Evolutionary conservation across 768 basidiomycete species (phyloP).

Genomic region (Rhodosporidiobolus sp.): DNA sequence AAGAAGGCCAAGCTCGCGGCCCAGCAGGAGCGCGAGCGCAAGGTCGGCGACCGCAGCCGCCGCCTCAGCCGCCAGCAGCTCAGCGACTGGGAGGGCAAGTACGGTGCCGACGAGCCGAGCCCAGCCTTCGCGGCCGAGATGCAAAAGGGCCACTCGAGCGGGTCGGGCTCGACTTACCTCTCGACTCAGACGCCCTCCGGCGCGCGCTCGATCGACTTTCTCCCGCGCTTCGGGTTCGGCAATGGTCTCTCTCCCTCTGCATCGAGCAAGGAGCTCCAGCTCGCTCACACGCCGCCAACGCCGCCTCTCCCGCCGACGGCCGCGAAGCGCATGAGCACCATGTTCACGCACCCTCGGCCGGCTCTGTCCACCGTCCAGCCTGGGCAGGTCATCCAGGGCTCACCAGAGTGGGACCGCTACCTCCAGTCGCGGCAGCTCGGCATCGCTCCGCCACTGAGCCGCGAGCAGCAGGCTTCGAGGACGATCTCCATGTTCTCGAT

Average conservation of each 20-base stretch:
- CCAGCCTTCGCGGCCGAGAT: background rate
- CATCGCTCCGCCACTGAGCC: background rate
- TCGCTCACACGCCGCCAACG: background rate
- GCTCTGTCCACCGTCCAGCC: slow-evolving; percentile 1
- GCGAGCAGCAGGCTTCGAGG: background rate
- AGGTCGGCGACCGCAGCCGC: slow-evolving; percentile 67
- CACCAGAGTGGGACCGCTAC: slow-evolving; percentile 22
- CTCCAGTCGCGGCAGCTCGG: slow-evolving; percentile 16
- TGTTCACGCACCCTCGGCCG: background rate
- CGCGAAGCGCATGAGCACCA: background rate
- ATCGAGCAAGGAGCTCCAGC: background rate
- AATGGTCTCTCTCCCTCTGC: background rate
- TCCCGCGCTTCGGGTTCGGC: slow-evolving; percentile 16
- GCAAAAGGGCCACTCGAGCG: slow-evolving; percentile 11
- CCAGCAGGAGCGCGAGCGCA: slow-evolving; percentile 50
- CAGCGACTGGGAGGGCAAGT: slow-evolving; percentile 80
- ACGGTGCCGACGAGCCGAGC: slow-evolving; percentile 46
- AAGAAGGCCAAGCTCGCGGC: slow-evolving; percentile 66
- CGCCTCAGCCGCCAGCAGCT: slow-evolving; percentile 65
- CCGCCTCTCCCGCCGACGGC: background rate
- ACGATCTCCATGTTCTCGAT: slow-evolving; percentile 19
- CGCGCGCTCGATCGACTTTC: slow-evolving; percentile 23
- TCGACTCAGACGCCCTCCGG: background rate
- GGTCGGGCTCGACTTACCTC: slow-evolving; percentile 13
- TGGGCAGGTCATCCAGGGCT: background rate